Conservation (phyloP, 176 grass and related monocot species). For the Raddia guianensis region DNA sequence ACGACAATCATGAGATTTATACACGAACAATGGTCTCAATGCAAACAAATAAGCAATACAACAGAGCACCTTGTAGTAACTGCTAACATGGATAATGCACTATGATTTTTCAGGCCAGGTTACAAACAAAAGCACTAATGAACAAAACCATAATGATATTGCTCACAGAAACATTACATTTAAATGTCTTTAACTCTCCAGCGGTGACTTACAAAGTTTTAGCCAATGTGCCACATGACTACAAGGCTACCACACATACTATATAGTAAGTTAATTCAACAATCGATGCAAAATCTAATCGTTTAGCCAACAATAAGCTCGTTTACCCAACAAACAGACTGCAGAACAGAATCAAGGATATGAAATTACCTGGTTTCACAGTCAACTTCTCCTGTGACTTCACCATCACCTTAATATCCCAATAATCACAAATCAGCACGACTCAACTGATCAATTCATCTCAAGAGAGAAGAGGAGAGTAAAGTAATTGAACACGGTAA, state of each 20-base stretch:
- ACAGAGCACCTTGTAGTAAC: background rate
- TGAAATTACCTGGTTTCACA: slow-evolving; percentile 69
- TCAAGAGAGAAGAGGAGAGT: background rate
- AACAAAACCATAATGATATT: background rate
- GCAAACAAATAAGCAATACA: background rate
- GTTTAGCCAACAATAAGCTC: background rate
- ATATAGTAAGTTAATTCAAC: slow-evolving; percentile 13
- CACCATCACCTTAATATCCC: slow-evolving; percentile 75
- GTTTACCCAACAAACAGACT: too few species aligned
- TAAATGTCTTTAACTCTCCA: background rate
- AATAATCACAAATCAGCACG: slow-evolving; percentile 14
- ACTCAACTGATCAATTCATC: slow-evolving; percentile 10
- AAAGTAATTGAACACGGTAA: background rate
- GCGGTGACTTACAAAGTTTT: background rate
- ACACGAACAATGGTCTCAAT: background rate
- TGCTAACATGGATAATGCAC: background rate
- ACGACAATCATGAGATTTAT: background rate
- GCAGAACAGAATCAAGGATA: slow-evolving; percentile 10
- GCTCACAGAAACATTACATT: background rate
- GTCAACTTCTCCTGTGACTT: slow-evolving; percentile 89
- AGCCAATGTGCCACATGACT: background rate
- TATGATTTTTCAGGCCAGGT: slow-evolving; percentile 2
- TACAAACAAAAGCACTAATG: background rate
- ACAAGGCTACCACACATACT: background rate
- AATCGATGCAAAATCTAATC: background rate